phyloP scores from a whole-genome alignment of 2,329 filamentous ascomycete genomes.

The Chaetomiaceae sp. region DNA sequence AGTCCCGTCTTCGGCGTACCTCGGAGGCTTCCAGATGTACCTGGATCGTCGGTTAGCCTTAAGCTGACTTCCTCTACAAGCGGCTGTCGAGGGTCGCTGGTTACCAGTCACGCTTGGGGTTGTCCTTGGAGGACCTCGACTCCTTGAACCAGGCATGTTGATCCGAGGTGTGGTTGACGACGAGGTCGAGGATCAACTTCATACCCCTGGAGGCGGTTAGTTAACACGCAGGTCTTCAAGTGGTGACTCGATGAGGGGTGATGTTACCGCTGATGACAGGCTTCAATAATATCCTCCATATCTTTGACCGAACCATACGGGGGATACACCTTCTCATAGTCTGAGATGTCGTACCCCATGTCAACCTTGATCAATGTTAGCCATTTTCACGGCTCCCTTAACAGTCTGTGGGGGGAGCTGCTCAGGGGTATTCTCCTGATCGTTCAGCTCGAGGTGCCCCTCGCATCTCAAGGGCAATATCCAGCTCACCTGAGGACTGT shows the following conservation, averaged over 20 bases:
- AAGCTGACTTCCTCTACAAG: not conserved
- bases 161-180: conserved; percentile 73
- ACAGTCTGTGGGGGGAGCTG: too few relatives aligned
- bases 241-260: too few relatives aligned
- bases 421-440: too few relatives aligned
- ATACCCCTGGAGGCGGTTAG: conserved; percentile 47
- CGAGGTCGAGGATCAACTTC: conserved; percentile 69
- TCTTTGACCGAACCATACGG: conserved; percentile 62
- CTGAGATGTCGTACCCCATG: conserved; percentile 64
- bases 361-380: conserved; percentile 22
- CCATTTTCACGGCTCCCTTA: too few relatives aligned
- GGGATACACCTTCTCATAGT: conserved; percentile 54
- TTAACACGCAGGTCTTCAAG: not conserved
- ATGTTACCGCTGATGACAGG: conserved; percentile 43
- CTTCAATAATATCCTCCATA: conserved; percentile 57
- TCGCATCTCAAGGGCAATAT: not conserved
- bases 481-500: conserved; percentile 41
- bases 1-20: conserved; percentile 51
- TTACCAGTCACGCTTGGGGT: conserved; percentile 66
- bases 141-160: conserved; percentile 69
- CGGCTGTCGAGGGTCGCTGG: conserved; percentile 34
- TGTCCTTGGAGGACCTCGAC: conserved; percentile 56
- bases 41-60: conserved; percentile 8
- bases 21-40: conserved; percentile 34
- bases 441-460: not conserved